These are phyloP conservation scores for Salix dunnii DNA, from an alignment of 345 rosid species.

Conservation along the genomic window DNA sequence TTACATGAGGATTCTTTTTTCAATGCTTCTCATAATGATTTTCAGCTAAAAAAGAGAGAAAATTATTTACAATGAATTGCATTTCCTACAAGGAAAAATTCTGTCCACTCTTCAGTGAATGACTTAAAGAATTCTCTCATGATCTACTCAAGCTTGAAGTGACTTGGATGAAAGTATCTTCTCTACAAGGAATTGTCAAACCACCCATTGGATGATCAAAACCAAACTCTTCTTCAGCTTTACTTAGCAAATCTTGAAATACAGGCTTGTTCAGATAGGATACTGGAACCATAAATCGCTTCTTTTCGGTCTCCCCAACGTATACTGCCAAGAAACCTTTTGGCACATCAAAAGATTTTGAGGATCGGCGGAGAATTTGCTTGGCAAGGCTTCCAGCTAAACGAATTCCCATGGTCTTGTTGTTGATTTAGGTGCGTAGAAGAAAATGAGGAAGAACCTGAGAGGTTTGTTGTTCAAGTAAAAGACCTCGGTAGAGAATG, in stretches of 20 bases:
- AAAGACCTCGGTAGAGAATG: not conserved
- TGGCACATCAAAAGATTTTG: slow-evolving; percentile 3
- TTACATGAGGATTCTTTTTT: too few relatives aligned
- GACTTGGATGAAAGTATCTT: not conserved
- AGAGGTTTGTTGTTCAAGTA: not conserved
- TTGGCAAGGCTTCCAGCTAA: not conserved
- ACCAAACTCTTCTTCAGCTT: not conserved
- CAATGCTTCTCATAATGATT: not conserved
- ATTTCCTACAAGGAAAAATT: not conserved
- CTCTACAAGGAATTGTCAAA: not conserved
- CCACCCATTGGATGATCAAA: slow-evolving; percentile 10
- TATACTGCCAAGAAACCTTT: slow-evolving; percentile 15
- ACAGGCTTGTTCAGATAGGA: not conserved
- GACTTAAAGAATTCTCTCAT: too few relatives aligned
- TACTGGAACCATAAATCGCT: not conserved
- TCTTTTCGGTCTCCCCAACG: not conserved
- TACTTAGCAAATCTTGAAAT: not conserved
- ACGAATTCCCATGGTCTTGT: slow-evolving; percentile 5
- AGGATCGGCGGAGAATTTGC: slow-evolving; percentile 4
- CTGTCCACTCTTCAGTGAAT: not conserved
- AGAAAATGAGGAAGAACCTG: not conserved
- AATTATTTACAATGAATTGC: not conserved
- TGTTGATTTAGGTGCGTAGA: not conserved
- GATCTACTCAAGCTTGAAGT: not conserved
- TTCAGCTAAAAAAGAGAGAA: not conserved